Percentiles rank a stretch among this genome's conserved stretches.
Conservation (phyloP, 371 early-diverging fungal genomes). For the Synchytrium microbalum region DNA sequence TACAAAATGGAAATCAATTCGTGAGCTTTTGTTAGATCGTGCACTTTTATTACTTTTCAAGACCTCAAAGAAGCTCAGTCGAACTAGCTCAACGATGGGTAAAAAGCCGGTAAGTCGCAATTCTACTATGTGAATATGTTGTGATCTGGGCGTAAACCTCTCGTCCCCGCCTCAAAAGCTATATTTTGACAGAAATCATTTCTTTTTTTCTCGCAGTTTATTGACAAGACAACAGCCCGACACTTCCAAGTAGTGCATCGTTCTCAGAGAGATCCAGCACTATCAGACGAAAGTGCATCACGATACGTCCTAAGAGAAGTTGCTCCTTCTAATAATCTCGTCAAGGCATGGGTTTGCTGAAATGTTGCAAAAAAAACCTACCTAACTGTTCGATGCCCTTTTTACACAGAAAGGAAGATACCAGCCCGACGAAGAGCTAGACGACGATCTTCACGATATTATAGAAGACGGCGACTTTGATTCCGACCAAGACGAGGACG, state of each 20-base stretch:
- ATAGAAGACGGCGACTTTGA: conserved; percentile 46
- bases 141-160: no score
- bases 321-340: conserved; percentile 53
- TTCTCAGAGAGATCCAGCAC: conserved; percentile 89
- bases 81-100: no score
- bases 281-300: conserved; percentile 71
- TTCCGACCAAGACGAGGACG: conserved; percentile 13
- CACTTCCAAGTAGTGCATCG: conserved; percentile 88
- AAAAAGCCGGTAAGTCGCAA: no score
- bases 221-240: conserved; percentile 74
- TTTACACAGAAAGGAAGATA: conserved; percentile 24
- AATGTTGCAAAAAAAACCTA: no score
- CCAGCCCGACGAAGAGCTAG: conserved; percentile 18
- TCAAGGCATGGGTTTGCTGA: conserved; percentile 41
- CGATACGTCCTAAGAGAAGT: conserved; percentile 77
- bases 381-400: background rate
- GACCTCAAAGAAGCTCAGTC: no score
- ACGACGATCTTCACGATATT: conserved; percentile 20
- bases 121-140: no score
- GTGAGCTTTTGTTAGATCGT: no score
- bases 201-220: conserved; percentile 43
- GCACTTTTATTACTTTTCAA: no score
- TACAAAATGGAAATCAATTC: no score
- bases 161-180: no score
- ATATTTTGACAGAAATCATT: no score